Conservation (phyloP, 169 alveolate species). For the Plasmodium adleri region DNA sequence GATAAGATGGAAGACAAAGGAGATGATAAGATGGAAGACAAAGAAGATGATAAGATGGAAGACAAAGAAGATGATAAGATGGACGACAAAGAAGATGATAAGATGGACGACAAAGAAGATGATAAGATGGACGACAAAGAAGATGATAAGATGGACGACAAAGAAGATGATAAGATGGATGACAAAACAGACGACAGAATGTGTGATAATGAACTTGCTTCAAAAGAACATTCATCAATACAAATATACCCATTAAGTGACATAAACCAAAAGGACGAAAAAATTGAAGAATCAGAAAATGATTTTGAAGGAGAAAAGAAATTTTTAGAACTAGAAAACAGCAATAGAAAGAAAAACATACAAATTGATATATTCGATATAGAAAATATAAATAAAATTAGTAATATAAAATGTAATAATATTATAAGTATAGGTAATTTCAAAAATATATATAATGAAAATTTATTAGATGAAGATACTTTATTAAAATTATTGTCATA, state of each 20-base stretch:
- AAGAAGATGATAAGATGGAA: background rate
- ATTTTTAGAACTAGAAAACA: slow-evolving; percentile 41
- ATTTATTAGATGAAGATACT: slow-evolving; percentile 64
- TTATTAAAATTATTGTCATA: slow-evolving; percentile 44
- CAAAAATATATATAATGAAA: slow-evolving; percentile 72
- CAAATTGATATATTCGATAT: slow-evolving; percentile 55
- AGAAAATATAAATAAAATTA: slow-evolving; percentile 52
- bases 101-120: background rate
- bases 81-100: background rate
- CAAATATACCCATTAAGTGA: too few species aligned
- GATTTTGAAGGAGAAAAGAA: slow-evolving; percentile 22
- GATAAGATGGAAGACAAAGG: background rate
- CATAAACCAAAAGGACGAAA: background rate
- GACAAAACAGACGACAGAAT: too few species aligned
- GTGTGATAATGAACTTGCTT: background rate
- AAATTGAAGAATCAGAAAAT: background rate
- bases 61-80: background rate
- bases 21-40: background rate
- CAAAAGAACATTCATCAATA: too few species aligned
- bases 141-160: too few species aligned
- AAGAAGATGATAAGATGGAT: too few species aligned
- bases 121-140: background rate
- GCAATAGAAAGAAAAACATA: slow-evolving; percentile 14
- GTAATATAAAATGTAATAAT: slow-evolving; percentile 58
- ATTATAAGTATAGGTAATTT: slow-evolving; percentile 74